A percentile compares a stretch with the other conserved stretches of the same genome.
phyloP scores from a whole-genome alignment of 2,329 filamentous ascomycete species.

The Paracorniculantispora psalliotae region DNA sequence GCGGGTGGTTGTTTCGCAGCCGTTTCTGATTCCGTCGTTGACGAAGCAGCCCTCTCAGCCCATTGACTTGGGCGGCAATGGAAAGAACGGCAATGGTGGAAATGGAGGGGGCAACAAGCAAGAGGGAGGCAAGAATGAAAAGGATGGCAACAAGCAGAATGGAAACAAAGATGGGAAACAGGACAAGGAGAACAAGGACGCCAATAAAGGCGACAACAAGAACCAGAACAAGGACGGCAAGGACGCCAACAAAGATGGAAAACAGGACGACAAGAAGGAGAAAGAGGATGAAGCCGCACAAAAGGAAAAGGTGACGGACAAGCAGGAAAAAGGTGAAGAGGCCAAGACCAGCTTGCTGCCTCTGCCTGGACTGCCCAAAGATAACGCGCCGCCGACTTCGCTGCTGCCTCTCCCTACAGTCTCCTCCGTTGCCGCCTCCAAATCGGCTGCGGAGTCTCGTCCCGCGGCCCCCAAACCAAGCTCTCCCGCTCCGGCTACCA shows the following conservation, averaged over 20 bases:
- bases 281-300: neutral
- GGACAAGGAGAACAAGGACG: conserved; percentile 1
- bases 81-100: neutral
- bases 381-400: neutral
- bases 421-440: neutral
- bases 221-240: neutral
- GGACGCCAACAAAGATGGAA: neutral
- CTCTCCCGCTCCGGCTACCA: neutral
- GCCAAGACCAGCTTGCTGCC: neutral
- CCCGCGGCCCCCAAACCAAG: neutral
- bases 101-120: too few species aligned
- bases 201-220: neutral
- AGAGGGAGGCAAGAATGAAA: conserved; percentile 6
- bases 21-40: conserved; percentile 14
- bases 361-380: conserved; percentile 3
- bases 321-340: neutral
- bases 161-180: neutral
- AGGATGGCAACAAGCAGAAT: conserved; percentile 8
- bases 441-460: neutral
- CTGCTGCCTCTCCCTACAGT: conserved; percentile 9
- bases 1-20: conserved; percentile 15
- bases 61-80: neutral
- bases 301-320: neutral
- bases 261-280: conserved; percentile 3
- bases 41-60: conserved; percentile 4